Base-by-base conservation (phyloP, 2,329 filamentous ascomycete species). In the Ophiostoma sp. region DNA sequence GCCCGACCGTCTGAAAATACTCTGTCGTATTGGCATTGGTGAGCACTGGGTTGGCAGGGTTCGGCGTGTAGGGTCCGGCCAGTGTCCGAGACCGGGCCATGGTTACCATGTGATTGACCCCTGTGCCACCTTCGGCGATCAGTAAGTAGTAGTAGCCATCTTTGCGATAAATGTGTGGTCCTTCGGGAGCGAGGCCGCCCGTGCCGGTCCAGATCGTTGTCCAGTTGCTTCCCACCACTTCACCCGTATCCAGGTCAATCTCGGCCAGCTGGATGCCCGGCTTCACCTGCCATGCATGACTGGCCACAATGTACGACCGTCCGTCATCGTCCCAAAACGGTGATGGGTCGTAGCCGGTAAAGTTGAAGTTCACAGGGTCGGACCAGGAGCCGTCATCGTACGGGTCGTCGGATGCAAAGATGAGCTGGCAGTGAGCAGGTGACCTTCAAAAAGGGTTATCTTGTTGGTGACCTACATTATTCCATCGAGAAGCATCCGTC, bases 251-350 rank as follows among this genome's bases (percentile, higher is more conserved):
- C 2, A 86, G 78, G 50, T 86, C 74, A 0, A 81, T 79, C 69
- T 83, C 79, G 0, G 82, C 80, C 28, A 82, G 79, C 48, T 83
- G 78, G 2, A 85, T 82, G 0, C 81, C 83, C 12, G 82, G 82
- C 77, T 74, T 75, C 22, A 82, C 78, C 72, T 80, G 78, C 79
- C 80, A 83, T 7, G 80, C 80, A 73, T 83, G 82, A n/a, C 78
- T 80, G 3, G 81, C 83, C 0, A 82, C 82, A 3, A 88, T 83
- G 73, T 89, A 90, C 0, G 84, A 80, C 73, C 83, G 86, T 0
- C 87, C 88, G 64, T 89, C 84, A 0, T 84, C 83, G 69, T 89
- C 85, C 85, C 87, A 90, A 76, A 88, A 87, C 8, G 85, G 83
- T 45, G 83, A 85, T 0, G 87, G 85, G 71, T 90, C 88, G 70